A percentile compares a stretch with the other conserved stretches of the same genome.
Evolutionary conservation across 1,284 basidiomycete species (phyloP).

Genomic region (Apiotrichum brassicae): DNA sequence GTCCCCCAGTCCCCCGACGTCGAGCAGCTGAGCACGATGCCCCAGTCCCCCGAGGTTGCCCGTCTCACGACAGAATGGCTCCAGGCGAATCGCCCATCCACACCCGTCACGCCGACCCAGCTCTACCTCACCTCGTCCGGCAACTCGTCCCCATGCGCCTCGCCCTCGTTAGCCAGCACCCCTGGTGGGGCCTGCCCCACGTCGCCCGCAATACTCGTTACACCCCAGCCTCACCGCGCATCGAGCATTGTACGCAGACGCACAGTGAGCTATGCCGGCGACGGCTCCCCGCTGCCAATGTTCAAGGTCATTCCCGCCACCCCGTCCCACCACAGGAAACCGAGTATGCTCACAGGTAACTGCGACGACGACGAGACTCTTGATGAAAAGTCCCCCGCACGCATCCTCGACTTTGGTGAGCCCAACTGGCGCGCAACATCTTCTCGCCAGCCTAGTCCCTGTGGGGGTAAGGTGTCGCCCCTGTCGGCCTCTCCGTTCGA

Average conservation of each 20-base stretch:
- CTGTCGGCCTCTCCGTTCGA: too few relatives aligned
- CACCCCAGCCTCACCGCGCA: neutral
- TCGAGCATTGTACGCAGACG: neutral
- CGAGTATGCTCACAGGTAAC: constrained; percentile 23
- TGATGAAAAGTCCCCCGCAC: neutral
- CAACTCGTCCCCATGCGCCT: neutral
- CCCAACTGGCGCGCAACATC: neutral
- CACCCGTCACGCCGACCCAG: neutral
- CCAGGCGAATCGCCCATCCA: neutral
- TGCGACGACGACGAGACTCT: constrained; percentile 13
- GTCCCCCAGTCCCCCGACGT: neutral
- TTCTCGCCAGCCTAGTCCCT: too few relatives aligned
- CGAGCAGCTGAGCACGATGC: neutral
- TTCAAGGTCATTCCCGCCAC: constrained; percentile 45
- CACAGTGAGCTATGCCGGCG: neutral
- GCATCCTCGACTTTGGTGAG: neutral
- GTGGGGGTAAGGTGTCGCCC: neutral
- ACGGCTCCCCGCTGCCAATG: constrained; percentile 23
- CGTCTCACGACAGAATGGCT: neutral
- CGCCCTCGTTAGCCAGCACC: constrained; percentile 1
- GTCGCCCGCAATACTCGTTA: neutral
- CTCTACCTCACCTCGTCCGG: neutral
- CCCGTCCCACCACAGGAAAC: constrained; percentile 23
- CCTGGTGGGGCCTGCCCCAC: neutral
- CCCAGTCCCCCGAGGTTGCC: neutral